Percentiles rank a stretch among this genome's conserved stretches.
Evolutionary conservation across 306 rosid species (phyloP).

Genomic region (Abrus pulchellus): DNA sequence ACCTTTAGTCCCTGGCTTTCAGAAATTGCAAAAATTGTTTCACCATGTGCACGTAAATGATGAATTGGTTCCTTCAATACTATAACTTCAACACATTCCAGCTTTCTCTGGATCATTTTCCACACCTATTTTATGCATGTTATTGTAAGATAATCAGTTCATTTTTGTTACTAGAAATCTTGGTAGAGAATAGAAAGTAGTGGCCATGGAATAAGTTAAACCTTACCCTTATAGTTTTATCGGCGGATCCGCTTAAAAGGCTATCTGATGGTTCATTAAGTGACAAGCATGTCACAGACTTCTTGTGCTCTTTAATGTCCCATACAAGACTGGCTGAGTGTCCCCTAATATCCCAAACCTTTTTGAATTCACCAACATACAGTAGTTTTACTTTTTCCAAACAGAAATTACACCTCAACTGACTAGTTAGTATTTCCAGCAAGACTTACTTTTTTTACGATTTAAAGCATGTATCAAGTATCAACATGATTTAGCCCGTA

Average conservation of each 20-base stretch:
- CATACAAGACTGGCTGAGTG: constrained; percentile 76
- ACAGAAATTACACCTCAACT: constrained; percentile 28
- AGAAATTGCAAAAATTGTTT: constrained; percentile 59
- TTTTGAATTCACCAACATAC: constrained; percentile 38
- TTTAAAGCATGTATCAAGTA: constrained; percentile 9
- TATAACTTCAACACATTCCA: constrained; percentile 78
- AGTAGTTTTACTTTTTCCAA: constrained; percentile 25
- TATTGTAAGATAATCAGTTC: constrained; percentile 37
- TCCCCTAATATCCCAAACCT: constrained; percentile 87
- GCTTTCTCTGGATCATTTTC: constrained; percentile 71
- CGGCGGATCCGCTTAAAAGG: constrained; percentile 80
- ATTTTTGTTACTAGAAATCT: constrained; percentile 26
- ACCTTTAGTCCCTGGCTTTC: constrained; percentile 73
- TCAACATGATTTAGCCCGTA: constrained; percentile 28
- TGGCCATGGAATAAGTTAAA: constrained; percentile 35
- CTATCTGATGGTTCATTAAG: constrained; percentile 67
- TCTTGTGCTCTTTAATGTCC: constrained; percentile 78
- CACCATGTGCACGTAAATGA: constrained; percentile 59
- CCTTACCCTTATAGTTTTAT: constrained; percentile 85
- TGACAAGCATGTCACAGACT: constrained; percentile 79
- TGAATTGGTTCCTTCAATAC: constrained; percentile 68
- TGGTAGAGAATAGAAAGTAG: constrained; percentile 42
- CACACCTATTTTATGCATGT: constrained; percentile 66
- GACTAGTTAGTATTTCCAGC: constrained; percentile 20
- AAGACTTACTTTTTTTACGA: background rate